phyloP scores from a whole-genome alignment of 192 early-diverging fungal species.

The Phlyctochytrium planicorne region DNA sequence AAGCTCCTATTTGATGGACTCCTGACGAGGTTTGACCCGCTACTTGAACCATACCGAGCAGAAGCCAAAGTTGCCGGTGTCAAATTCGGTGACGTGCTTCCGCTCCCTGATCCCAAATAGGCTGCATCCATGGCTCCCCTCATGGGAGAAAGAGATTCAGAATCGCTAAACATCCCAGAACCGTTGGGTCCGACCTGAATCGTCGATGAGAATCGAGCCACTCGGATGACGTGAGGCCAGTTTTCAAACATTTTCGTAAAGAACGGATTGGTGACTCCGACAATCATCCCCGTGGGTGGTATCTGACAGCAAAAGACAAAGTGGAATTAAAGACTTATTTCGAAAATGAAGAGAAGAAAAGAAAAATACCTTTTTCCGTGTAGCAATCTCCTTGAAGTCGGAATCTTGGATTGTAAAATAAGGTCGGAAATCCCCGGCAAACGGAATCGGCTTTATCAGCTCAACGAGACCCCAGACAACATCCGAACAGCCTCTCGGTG shows the following conservation, averaged over 20 bases:
- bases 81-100: neutral
- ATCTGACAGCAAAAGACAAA: slow-evolving; percentile 30
- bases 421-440: slow-evolving; percentile 94
- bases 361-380: slow-evolving; percentile 20
- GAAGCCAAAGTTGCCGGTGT: neutral
- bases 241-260: slow-evolving; percentile 86
- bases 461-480: slow-evolving; percentile 82
- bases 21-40: neutral
- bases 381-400: slow-evolving; percentile 77
- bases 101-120: too few species aligned
- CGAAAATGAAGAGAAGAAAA: neutral
- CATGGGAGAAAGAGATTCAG: too few species aligned
- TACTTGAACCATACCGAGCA: neutral
- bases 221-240: slow-evolving; percentile 86
- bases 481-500: slow-evolving; percentile 83
- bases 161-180: too few species aligned
- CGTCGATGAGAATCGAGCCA: slow-evolving; percentile 36
- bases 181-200: too few species aligned
- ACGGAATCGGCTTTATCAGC: slow-evolving; percentile 89
- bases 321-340: too few species aligned
- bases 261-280: slow-evolving; percentile 95
- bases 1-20: neutral
- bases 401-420: slow-evolving; percentile 97
- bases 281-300: slow-evolving; percentile 75
- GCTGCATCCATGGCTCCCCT: too few species aligned